A percentile compares a stretch with the other conserved stretches of the same genome.
These are phyloP conservation scores for Licmophora abbreviata DNA, from an alignment of 108 stramenopile species.

Conservation along the genomic window DNA sequence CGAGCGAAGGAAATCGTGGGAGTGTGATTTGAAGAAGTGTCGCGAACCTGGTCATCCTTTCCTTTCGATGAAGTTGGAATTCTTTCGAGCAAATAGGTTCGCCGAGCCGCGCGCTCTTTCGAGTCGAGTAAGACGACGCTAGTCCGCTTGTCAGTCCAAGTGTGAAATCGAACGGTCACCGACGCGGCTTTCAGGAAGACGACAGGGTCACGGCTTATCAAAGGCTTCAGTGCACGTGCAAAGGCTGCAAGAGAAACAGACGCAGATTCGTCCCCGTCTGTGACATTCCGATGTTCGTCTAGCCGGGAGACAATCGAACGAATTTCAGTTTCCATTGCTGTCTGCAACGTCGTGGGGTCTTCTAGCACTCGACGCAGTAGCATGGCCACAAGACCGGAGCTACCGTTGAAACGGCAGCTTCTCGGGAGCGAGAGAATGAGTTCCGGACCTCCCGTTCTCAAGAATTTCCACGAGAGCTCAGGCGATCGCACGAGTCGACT, in stretches of 20 bases:
- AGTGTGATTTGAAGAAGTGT: not conserved
- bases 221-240: slow-evolving; percentile 45
- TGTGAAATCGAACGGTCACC: slow-evolving; percentile 32
- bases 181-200: slow-evolving; percentile 64
- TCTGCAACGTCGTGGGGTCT: slow-evolving; percentile 78
- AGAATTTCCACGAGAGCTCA: slow-evolving; percentile 43
- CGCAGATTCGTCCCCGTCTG: slow-evolving; percentile 25
- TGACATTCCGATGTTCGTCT: slow-evolving; percentile 28
- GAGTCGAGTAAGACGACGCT: not conserved
- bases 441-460: slow-evolving; percentile 67
- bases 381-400: slow-evolving; percentile 49
- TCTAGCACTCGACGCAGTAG: slow-evolving; percentile 81
- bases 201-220: slow-evolving; percentile 66
- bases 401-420: slow-evolving; percentile 62
- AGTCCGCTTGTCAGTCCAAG: too few relatives aligned
- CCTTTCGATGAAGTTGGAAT: too few relatives aligned
- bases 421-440: slow-evolving; percentile 52
- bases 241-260: slow-evolving; percentile 38
- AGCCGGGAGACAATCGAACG: slow-evolving; percentile 49
- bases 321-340: slow-evolving; percentile 90
- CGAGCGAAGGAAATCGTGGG: slow-evolving; percentile 18
- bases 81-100: too few relatives aligned
- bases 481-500: slow-evolving; percentile 66
- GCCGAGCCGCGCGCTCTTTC: not conserved
- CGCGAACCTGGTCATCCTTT: too few relatives aligned